These are phyloP conservation scores for Tuber microsphaerosporum DNA, from an alignment of 495 filamentous ascomycete genomes.

Conservation along the genomic window DNA sequence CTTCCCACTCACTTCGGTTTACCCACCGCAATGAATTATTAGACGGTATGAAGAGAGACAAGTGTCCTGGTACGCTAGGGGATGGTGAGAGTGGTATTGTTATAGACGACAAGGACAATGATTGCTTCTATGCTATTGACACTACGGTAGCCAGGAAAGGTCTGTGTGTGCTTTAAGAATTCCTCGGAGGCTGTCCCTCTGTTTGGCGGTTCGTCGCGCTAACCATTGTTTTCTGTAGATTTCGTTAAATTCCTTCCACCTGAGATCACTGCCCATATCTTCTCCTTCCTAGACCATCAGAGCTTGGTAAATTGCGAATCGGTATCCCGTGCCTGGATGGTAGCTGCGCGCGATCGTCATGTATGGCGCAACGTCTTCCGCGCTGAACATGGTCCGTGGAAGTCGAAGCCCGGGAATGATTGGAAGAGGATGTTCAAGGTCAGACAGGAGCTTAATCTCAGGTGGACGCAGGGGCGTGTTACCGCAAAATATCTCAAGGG, in stretches of 20 bases:
- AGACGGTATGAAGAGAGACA: slow-evolving; percentile 36
- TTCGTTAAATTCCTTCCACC: slow-evolving; percentile 36
- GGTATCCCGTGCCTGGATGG: slow-evolving; percentile 37
- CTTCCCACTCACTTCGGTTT: slow-evolving; percentile 34
- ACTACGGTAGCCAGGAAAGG: slow-evolving; percentile 39
- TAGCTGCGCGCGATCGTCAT: slow-evolving; percentile 35
- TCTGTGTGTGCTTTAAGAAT: slow-evolving; percentile 15
- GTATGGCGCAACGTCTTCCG: slow-evolving; percentile 40
- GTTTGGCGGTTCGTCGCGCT: slow-evolving; percentile 4
- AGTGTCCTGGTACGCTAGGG: slow-evolving; percentile 33
- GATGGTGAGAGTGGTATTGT: slow-evolving; percentile 41
- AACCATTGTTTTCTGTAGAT: slow-evolving; percentile 24
- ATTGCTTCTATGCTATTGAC: slow-evolving; percentile 32
- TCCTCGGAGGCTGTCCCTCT: neutral
- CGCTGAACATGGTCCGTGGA: slow-evolving; percentile 39
- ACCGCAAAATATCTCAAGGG: slow-evolving; percentile 82
- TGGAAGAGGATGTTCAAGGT: slow-evolving; percentile 83
- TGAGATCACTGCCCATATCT: slow-evolving; percentile 40
- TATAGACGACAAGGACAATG: slow-evolving; percentile 37
- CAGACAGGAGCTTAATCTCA: slow-evolving; percentile 62
- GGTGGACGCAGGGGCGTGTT: slow-evolving; percentile 71
- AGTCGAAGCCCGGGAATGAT: slow-evolving; percentile 49
- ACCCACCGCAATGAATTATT: slow-evolving; percentile 26
- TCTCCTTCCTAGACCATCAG: slow-evolving; percentile 39
- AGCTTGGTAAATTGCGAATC: slow-evolving; percentile 39